phyloP scores from a whole-genome alignment of 768 basidiomycete genomes.

The Pholiota conissans region DNA sequence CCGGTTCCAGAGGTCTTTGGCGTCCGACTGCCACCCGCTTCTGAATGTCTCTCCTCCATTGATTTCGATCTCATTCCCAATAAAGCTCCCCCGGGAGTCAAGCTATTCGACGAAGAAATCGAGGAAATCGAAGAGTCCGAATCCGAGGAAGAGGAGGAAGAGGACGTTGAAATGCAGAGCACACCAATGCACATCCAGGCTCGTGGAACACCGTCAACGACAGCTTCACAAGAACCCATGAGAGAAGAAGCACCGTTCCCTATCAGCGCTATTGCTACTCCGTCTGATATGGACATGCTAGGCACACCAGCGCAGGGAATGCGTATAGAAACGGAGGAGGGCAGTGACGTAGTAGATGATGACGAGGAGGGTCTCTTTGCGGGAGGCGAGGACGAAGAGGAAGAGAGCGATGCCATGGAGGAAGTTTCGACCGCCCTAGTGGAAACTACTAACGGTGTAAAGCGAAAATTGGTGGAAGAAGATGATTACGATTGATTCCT shows the following conservation, averaged over 20 bases:
- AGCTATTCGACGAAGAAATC: slow-evolving; percentile 76
- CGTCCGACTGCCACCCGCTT: slow-evolving; percentile 69
- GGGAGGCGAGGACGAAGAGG: slow-evolving; percentile 72
- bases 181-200: slow-evolving; percentile 31
- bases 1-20: slow-evolving; percentile 89
- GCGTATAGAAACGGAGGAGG: slow-evolving; percentile 50
- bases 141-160: slow-evolving; percentile 61
- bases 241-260: slow-evolving; percentile 55
- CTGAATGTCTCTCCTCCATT: slow-evolving; percentile 75
- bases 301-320: slow-evolving; percentile 38
- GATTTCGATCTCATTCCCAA: slow-evolving; percentile 89
- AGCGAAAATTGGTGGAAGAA: slow-evolving; percentile 82
- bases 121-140: slow-evolving; percentile 82
- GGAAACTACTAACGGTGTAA: slow-evolving; percentile 60
- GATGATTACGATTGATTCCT: slow-evolving; percentile 69
- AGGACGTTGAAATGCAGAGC: slow-evolving; percentile 77
- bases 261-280: slow-evolving; percentile 61
- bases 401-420: slow-evolving; percentile 84
- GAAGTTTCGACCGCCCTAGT: slow-evolving; percentile 59
- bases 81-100: slow-evolving; percentile 76
- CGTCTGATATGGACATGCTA: slow-evolving; percentile 71
- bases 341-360: slow-evolving; percentile 72
- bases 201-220: slow-evolving; percentile 25
- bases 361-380: slow-evolving; percentile 80
- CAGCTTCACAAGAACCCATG: slow-evolving; percentile 34